These are phyloP conservation scores for Sporothrix variecibatus DNA, from an alignment of 2,329 filamentous ascomycete species.

Conservation along the genomic window DNA sequence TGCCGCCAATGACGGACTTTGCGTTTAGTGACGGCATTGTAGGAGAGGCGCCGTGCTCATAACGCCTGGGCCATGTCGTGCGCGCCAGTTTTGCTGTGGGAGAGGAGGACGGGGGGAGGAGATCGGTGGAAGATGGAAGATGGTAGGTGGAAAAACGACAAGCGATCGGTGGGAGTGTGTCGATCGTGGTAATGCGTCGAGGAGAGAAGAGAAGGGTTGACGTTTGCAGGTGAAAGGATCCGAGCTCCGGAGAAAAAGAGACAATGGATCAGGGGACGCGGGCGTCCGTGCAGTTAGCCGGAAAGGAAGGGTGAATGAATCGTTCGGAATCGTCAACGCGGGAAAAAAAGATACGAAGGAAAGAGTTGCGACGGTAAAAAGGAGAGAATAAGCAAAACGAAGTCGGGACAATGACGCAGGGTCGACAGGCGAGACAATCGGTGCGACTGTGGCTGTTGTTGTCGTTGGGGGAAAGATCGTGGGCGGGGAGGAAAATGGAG, in stretches of 20 bases:
- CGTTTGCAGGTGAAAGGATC: not conserved
- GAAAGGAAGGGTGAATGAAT: not conserved
- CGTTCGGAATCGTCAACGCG: not conserved
- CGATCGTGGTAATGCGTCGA: not conserved
- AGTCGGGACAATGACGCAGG: conserved; percentile 10
- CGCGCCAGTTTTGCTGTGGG: conserved; percentile 27
- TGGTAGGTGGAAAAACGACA: not conserved
- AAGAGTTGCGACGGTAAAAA: conserved; percentile 1
- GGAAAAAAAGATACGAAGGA: not conserved
- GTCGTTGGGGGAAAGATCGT: conserved; percentile 4
- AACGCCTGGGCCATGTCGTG: conserved; percentile 33
- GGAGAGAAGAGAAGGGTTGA: not conserved
- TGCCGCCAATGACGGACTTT: conserved; percentile 52
- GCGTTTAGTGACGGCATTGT: conserved; percentile 48
- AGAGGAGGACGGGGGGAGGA: not conserved
- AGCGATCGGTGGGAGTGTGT: not conserved
- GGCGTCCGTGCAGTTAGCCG: not conserved
- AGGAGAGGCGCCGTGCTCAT: conserved; percentile 32
- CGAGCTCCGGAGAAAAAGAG: not conserved
- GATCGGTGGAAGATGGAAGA: not conserved
- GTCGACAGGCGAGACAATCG: conserved; percentile 12
- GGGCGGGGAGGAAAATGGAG: not conserved
- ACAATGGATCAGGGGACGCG: not conserved
- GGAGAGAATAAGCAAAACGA: not conserved
- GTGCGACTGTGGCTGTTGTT: not conserved